Conservation (phyloP, 169 alveolate species). For the Fabrea salina region DNA sequence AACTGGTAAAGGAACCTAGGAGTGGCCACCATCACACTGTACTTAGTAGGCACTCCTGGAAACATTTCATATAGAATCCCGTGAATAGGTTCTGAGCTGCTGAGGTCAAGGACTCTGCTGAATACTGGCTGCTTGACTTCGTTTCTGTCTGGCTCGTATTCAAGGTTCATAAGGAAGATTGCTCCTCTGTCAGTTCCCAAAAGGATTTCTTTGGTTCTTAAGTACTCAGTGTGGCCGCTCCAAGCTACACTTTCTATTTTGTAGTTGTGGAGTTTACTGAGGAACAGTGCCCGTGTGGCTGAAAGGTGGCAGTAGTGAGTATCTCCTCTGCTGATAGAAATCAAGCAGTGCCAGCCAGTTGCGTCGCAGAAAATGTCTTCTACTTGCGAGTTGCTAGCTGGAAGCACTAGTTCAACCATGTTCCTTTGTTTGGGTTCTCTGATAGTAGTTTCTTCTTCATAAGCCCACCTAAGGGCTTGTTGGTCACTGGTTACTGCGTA, state of each 20-base stretch:
- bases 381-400: not conserved
- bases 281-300: not conserved
- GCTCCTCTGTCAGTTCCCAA: slow-evolving; percentile 18
- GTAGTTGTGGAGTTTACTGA: not conserved
- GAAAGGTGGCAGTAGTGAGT: slow-evolving; percentile 13
- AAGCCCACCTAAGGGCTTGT: slow-evolving; percentile 10
- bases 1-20: not conserved
- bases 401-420: not conserved
- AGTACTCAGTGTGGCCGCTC: not conserved
- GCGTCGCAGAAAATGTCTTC: slow-evolving; percentile 21
- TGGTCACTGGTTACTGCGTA: slow-evolving; percentile 17
- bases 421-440: not conserved
- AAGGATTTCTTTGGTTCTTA: not conserved
- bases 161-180: not conserved
- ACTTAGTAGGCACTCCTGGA: slow-evolving; percentile 20
- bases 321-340: not conserved
- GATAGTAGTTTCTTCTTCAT: not conserved
- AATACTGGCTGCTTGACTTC: not conserved
- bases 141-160: not conserved
- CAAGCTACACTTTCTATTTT: slow-evolving; percentile 8
- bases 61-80: slow-evolving; percentile 9
- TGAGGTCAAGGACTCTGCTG: not conserved
- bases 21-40: slow-evolving; percentile 14
- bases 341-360: slow-evolving; percentile 31
- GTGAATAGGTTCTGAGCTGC: not conserved